A percentile compares a stretch with the other conserved stretches of the same genome.
Conservation (phyloP, 768 basidiomycete genomes). For the Amanita thiersii region DNA sequence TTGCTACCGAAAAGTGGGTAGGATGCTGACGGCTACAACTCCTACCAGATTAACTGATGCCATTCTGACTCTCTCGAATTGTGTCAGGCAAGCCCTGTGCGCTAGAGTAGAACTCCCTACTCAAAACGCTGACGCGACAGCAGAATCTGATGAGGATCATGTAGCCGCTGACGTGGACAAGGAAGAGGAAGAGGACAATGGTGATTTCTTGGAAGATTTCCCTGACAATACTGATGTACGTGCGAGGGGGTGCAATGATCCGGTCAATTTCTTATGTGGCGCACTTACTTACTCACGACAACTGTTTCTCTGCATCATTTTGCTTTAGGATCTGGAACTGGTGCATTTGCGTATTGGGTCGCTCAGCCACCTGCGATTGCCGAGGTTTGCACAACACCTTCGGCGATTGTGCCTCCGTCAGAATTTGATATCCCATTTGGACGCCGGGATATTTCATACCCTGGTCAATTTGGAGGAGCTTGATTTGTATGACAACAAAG, state of each 20-base stretch:
- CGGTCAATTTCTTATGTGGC: neutral
- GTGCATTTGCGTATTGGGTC: slow-evolving; percentile 72
- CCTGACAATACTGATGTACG: slow-evolving; percentile 82
- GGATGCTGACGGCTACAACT: neutral
- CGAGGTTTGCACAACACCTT: slow-evolving; percentile 63
- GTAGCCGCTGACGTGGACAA: slow-evolving; percentile 38
- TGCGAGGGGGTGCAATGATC: neutral
- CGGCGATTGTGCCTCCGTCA: slow-evolving; percentile 79
- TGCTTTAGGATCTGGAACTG: slow-evolving; percentile 73
- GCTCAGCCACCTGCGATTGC: slow-evolving; percentile 56
- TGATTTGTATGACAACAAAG: slow-evolving; percentile 93
- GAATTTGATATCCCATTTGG: slow-evolving; percentile 68
- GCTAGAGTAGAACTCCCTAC: slow-evolving; percentile 14
- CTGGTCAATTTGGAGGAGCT: slow-evolving; percentile 75
- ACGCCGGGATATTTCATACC: slow-evolving; percentile 61
- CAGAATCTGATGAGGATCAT: slow-evolving; percentile 39
- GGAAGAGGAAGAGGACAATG: slow-evolving; percentile 40
- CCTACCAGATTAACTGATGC: neutral
- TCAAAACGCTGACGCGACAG: slow-evolving; percentile 31
- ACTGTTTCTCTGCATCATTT: slow-evolving; percentile 3
- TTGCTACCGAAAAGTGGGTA: slow-evolving; percentile 1
- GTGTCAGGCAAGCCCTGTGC: slow-evolving; percentile 4
- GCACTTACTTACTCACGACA: neutral
- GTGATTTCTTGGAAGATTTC: slow-evolving; percentile 66
- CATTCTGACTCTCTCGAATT: neutral